Conservation (phyloP, 805 yeast genomes). For the Candida taoyuanica region DNA sequence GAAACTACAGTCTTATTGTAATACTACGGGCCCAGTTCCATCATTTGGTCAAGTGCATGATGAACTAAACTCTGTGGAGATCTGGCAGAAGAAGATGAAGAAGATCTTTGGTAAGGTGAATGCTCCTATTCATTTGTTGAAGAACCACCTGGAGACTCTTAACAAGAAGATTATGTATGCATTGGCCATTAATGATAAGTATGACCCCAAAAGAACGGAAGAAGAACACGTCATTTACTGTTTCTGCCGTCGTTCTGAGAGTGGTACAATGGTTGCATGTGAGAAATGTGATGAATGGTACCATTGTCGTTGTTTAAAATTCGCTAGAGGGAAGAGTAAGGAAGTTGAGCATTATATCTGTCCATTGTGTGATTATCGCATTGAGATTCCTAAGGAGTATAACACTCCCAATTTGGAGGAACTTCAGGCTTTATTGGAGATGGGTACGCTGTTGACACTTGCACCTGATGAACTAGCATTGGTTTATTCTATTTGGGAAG, state of each 20-base stretch:
- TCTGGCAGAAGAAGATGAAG: constrained; percentile 34
- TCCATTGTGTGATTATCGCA: constrained; percentile 46
- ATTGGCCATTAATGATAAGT: constrained; percentile 25
- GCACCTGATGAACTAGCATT: constrained; percentile 32
- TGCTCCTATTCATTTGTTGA: constrained; percentile 30
- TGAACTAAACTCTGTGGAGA: constrained; percentile 28
- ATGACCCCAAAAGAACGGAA: constrained; percentile 7
- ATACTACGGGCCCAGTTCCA: background rate
- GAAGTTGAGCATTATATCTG: constrained; percentile 41
- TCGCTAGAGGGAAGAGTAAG: constrained; percentile 30
- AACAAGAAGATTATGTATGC: constrained; percentile 20
- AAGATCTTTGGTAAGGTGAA: constrained; percentile 32
- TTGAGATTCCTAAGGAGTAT: constrained; percentile 29
- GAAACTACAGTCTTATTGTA: constrained; percentile 12
- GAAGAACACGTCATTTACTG: constrained; percentile 40
- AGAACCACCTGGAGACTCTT: constrained; percentile 24
- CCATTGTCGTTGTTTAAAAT: constrained; percentile 54
- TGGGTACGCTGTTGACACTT: constrained; percentile 27
- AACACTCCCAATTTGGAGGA: constrained; percentile 33
- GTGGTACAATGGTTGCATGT: constrained; percentile 65
- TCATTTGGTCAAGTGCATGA: constrained; percentile 17
- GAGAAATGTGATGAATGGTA: constrained; percentile 71
- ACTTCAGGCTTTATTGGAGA: constrained; percentile 26
- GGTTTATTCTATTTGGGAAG: constrained; percentile 16
- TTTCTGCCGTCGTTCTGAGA: constrained; percentile 56